Evolutionary conservation across 2,329 filamentous ascomycete species (phyloP), one percentile per base, ranked within the genome.

Genomic region (Neonectria punicea): DNA sequence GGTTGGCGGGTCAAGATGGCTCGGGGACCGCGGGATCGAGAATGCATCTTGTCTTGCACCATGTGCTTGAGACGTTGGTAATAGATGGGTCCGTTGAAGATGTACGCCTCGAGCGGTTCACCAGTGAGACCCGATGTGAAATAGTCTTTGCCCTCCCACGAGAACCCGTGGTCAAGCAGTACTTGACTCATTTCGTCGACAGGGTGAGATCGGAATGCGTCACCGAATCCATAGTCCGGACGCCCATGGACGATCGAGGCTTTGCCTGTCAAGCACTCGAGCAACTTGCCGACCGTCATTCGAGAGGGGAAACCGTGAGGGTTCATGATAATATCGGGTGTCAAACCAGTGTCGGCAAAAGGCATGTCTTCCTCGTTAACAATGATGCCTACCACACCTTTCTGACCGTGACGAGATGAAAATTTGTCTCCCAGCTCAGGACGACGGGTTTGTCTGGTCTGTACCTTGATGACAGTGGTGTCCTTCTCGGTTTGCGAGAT

Each of bases 271-370:
- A 99, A 86, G 49, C 97, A 92, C 78, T 99, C 96, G 55, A 99
- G 88, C 85, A 99, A 92, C 81, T 99, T 99, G 34, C 96, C 96
- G 67, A 99, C 96, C 58, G 96, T 99, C 96, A 99, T 99, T 80
- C 96, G 96, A 34, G 95, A 98, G 1, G 96, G 96, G 86, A 99
- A 99, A 90, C 96, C 96, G 82, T 99, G 96, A 0, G 97, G 96
- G 84, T 99, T 99, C 96, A 99, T 99, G 88, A 99, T 99, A 71
- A 99, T 98, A 80, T 99, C 96, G 0, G 96, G 96, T n/a, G 90
- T 91, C 70, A 99, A 89, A 2, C 96, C 97, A 57, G 87, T 84
- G 80, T 99, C 96, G 39, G 92, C 92, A 82, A 99, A 99, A 0
- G 96, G 96, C 89, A 99, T 92, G 77, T 99, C 96, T 76, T 96